These are phyloP conservation scores for Annulohypoxylon moriforme DNA, from an alignment of 495 filamentous ascomycete genomes.

Conservation along the genomic window DNA sequence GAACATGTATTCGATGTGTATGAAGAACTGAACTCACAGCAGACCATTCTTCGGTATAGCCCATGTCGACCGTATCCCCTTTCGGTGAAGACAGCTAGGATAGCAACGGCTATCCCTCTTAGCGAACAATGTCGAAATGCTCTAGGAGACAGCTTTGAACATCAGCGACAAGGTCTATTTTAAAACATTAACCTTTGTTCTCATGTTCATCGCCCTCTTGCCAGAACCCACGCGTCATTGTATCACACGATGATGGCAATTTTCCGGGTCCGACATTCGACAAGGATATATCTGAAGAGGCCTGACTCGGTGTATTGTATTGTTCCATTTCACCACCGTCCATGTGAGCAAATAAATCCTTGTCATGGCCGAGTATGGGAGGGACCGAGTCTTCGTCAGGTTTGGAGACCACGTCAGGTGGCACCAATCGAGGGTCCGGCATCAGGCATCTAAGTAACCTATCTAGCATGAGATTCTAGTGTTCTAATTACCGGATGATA, in stretches of 20 bases:
- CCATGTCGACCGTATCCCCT: neutral
- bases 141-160: neutral
- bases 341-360: slow-evolving; percentile 27
- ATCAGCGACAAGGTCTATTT: neutral
- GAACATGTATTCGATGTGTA: neutral
- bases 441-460: slow-evolving; percentile 2
- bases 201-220: neutral
- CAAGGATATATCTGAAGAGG: slow-evolving; percentile 44
- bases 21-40: slow-evolving; percentile 1
- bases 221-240: slow-evolving; percentile 40
- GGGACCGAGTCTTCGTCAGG: neutral
- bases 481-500: neutral
- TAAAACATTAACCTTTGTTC: neutral
- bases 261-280: slow-evolving; percentile 28
- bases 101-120: neutral
- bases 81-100: neutral
- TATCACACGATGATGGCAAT: slow-evolving; percentile 43
- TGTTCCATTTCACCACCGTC: slow-evolving; percentile 28
- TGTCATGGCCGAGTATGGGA: neutral
- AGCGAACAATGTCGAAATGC: neutral
- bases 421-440: neutral
- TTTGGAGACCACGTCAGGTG: neutral
- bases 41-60: neutral
- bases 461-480: slow-evolving; percentile 3
- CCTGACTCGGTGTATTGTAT: slow-evolving; percentile 33